These are phyloP conservation scores for Talaromyces albobiverticillius DNA, from an alignment of 2,329 filamentous ascomycete genomes.

Conservation along the genomic window DNA sequence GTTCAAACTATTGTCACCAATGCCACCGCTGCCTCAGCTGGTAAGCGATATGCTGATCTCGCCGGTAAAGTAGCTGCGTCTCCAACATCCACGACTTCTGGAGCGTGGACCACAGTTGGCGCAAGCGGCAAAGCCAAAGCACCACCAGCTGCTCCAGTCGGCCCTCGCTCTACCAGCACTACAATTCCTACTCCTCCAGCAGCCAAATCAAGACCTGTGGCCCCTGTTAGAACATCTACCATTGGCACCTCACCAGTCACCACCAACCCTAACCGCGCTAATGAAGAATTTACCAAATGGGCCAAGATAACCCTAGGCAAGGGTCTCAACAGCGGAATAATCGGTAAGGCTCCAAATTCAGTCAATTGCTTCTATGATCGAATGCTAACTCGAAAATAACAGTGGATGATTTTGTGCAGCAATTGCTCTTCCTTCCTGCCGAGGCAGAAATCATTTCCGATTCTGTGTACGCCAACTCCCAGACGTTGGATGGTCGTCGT, in stretches of 20 bases:
- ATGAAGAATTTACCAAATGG: slow-evolving; percentile 95
- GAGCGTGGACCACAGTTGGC: slow-evolving; percentile 92
- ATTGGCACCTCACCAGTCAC: slow-evolving; percentile 41
- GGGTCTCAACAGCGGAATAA: slow-evolving; percentile 66
- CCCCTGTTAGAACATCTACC: slow-evolving; percentile 47
- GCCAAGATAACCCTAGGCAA: slow-evolving; percentile 73
- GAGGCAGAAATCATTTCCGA: slow-evolving; percentile 84
- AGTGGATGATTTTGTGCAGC: slow-evolving; percentile 79
- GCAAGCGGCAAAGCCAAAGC: slow-evolving; percentile 88
- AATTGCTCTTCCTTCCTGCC: slow-evolving; percentile 70
- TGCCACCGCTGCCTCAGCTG: slow-evolving; percentile 47
- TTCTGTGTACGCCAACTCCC: slow-evolving; percentile 80
- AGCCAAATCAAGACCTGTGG: slow-evolving; percentile 51
- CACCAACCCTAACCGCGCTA: slow-evolving; percentile 59
- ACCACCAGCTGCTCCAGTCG: slow-evolving; percentile 50
- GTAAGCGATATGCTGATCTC: slow-evolving; percentile 92
- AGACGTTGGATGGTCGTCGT: slow-evolving; percentile 86
- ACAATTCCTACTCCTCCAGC: slow-evolving; percentile 38
- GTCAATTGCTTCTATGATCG: not conserved
- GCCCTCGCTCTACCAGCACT: slow-evolving; percentile 48
- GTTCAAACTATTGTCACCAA: slow-evolving; percentile 47
- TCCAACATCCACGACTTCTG: slow-evolving; percentile 36
- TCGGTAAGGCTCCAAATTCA: slow-evolving; percentile 50
- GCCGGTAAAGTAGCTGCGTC: slow-evolving; percentile 69
- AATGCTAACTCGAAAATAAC: slow-evolving; percentile 31